Base-by-base conservation (phyloP, 257 asterid species). In the Eucommia ulmoides region DNA sequence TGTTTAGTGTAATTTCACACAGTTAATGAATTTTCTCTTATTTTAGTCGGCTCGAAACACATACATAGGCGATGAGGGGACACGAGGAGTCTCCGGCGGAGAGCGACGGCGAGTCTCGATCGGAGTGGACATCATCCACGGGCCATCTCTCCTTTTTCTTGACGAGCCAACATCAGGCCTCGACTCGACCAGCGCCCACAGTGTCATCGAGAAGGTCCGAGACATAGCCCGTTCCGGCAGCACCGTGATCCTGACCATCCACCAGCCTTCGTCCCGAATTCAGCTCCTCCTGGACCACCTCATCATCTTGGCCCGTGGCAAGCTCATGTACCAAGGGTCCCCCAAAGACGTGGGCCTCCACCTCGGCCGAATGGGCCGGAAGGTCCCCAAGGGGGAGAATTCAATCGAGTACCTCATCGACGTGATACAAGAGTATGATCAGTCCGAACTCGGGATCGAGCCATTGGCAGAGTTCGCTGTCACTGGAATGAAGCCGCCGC, bases 91-190 rank as follows among this genome's bases (percentile, higher is more conserved):
- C 8, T 86, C 96, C 0, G 89, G 96, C 1, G 96, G 96, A 3
- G 96, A 86, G 69, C 88, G 96, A 0, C 78, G 93, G 0, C 68
- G 96, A 56, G 96, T 86, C 5, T 75, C 96, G 9, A 86, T 86
- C 8, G 94, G 94, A 17, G 83, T 75, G 1, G 94, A 86, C 71
- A 82, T 86, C 55, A 86, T 86, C 52, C 96, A 86, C 41, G 94
- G 88, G 18, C 96, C 96, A 0, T 68, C 86, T 2, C 77, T 82
- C 20, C 61, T 82, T 2, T 86, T 86, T 71, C 52, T 82, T 49
- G 96, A 86, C 58, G 96, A 86, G 61, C 96, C 94, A 1, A 86
- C 96, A 20, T 82, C 94, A 0, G 96, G 96, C 0, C 70, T 86
- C 3, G 96, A 86, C 67, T 86, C 96, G 41, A 86, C 94, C n/a